Percentiles rank a stretch among this genome's conserved stretches.
Evolutionary conservation across 768 basidiomycete genomes (phyloP).

Genomic region (Suillus subalutaceus): DNA sequence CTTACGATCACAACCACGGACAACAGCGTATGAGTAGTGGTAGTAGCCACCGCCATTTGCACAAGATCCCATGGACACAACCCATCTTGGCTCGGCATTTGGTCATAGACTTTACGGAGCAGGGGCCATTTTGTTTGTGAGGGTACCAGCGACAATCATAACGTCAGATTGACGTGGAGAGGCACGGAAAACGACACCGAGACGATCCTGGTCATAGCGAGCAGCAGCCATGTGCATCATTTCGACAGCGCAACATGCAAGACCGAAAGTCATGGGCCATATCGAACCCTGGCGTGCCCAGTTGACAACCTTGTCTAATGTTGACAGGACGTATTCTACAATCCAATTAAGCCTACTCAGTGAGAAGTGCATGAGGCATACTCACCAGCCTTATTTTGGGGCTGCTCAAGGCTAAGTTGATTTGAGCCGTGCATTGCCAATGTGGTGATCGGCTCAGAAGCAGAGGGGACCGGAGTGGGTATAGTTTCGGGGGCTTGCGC

Average conservation of each 20-base stretch:
- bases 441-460: constrained; percentile 61
- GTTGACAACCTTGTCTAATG: constrained; percentile 94
- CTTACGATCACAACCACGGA: constrained; percentile 95
- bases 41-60: constrained; percentile 98
- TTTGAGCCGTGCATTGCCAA: constrained; percentile 81
- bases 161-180: constrained; percentile 96
- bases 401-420: constrained; percentile 84
- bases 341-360: constrained; percentile 5
- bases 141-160: constrained; percentile 98
- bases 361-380: constrained; percentile 10
- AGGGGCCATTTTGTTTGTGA: constrained; percentile 99
- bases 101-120: constrained; percentile 95
- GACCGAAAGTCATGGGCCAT: constrained; percentile 99
- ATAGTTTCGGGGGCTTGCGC: constrained; percentile 42
- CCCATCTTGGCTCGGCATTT: constrained; percentile 99
- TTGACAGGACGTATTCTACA: constrained; percentile 93
- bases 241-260: constrained; percentile 99
- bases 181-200: constrained; percentile 99
- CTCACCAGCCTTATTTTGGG: constrained; percentile 87
- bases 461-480: constrained; percentile 46
- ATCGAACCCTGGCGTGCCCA: constrained; percentile 98
- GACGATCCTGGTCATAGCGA: constrained; percentile 96
- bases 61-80: constrained; percentile 99
- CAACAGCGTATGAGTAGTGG: constrained; percentile 98
- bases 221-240: constrained; percentile 99